A percentile compares a stretch with the other conserved stretches of the same genome.
phyloP scores from a whole-genome alignment of 2,329 filamentous ascomycete genomes.

The Epichloe baconii region DNA sequence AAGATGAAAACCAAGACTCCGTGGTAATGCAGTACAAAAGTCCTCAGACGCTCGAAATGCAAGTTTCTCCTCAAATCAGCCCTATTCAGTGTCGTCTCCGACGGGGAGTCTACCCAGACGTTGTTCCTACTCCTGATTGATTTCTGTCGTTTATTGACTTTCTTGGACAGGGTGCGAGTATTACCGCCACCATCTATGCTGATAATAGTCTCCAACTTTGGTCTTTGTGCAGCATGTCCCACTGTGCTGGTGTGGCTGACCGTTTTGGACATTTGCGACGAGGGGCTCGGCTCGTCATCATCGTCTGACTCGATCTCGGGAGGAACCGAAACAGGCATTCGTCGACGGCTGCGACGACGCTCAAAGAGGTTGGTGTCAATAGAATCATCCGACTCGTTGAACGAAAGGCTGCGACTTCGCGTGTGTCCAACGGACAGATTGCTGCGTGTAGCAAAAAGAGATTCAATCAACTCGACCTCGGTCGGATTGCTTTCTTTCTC shows the following conservation, averaged over 20 bases:
- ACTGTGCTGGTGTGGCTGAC: slow-evolving; percentile 14
- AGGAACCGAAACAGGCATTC: slow-evolving; percentile 17
- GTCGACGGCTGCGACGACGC: slow-evolving; percentile 14
- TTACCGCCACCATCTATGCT: slow-evolving; percentile 24
- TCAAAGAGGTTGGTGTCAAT: slow-evolving; percentile 16
- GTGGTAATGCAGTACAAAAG: not conserved
- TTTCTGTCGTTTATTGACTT: slow-evolving; percentile 17
- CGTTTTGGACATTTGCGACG: slow-evolving; percentile 13
- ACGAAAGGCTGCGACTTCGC: slow-evolving; percentile 25
- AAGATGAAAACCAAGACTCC: slow-evolving; percentile 2
- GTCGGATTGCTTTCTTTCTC: slow-evolving; percentile 26
- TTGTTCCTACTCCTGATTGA: slow-evolving; percentile 16
- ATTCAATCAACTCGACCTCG: slow-evolving; percentile 32
- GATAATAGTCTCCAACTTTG: slow-evolving; percentile 33
- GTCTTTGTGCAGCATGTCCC: slow-evolving; percentile 26
- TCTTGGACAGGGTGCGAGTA: slow-evolving; percentile 17
- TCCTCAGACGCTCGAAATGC: not conserved
- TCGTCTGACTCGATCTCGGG: slow-evolving; percentile 21
- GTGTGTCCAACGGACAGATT: slow-evolving; percentile 19
- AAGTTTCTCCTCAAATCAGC: not conserved
- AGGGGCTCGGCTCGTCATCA: slow-evolving; percentile 17
- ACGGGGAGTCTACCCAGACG: slow-evolving; percentile 20
- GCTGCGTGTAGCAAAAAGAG: slow-evolving; percentile 23
- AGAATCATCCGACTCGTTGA: slow-evolving; percentile 24
- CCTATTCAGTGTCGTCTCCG: slow-evolving; percentile 24